A percentile compares a stretch with the other conserved stretches of the same genome.
Evolutionary conservation across 805 yeast species (phyloP).

Genomic region (Scheffersomyces amazonensis): DNA sequence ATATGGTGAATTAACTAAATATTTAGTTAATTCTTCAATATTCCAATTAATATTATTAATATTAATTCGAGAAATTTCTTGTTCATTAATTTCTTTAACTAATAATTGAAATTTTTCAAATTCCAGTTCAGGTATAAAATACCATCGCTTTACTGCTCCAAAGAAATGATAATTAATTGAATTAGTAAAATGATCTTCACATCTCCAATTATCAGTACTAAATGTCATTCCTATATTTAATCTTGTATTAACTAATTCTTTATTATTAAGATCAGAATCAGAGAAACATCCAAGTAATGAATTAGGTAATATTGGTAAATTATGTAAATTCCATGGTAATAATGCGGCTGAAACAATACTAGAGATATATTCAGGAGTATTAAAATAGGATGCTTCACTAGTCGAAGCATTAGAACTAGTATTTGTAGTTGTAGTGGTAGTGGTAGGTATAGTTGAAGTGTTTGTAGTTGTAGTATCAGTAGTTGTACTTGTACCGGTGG

Average conservation of each 20-base stretch:
- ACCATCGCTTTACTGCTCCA: constrained; percentile 61
- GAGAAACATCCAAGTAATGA: constrained; percentile 45
- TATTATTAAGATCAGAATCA: constrained; percentile 42
- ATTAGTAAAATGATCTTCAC: constrained; percentile 61
- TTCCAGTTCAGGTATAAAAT: constrained; percentile 57
- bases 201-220: constrained; percentile 54
- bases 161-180: constrained; percentile 50
- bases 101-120: constrained; percentile 49
- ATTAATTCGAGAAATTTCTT: constrained; percentile 11
- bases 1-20: constrained; percentile 12
- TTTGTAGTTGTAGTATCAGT: neutral
- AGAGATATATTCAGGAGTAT: constrained; percentile 16
- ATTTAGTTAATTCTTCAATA: constrained; percentile 12
- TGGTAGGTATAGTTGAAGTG: neutral
- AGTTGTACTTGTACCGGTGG: neutral
- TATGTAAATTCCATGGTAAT: constrained; percentile 58
- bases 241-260: constrained; percentile 42
- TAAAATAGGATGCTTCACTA: constrained; percentile 14
- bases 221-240: constrained; percentile 52
- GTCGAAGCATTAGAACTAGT: constrained; percentile 2
- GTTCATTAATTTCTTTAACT: constrained; percentile 16
- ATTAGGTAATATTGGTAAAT: constrained; percentile 47
- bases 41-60: constrained; percentile 19
- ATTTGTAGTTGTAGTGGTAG: neutral
- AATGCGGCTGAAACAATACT: constrained; percentile 18